Evolutionary conservation across 345 rosid genomes (phyloP).

Genomic region (Angophora floribunda): DNA sequence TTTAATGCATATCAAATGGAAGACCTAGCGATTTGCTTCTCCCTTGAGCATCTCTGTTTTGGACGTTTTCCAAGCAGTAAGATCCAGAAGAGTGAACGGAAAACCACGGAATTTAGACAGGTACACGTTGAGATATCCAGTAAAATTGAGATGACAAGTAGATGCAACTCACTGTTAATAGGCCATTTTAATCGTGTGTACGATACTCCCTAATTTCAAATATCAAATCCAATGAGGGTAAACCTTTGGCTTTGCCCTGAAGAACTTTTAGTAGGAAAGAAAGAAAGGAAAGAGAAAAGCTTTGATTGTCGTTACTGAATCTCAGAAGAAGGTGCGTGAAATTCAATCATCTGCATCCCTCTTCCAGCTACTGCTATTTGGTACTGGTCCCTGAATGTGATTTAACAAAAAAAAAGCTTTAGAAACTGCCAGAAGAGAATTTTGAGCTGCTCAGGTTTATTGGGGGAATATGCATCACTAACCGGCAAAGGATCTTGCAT

Average conservation of each 20-base stretch:
- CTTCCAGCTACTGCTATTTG: conserved; percentile 87
- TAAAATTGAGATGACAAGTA: not conserved
- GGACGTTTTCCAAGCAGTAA: not conserved
- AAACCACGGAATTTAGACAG: not conserved
- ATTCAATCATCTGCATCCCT: conserved; percentile 84
- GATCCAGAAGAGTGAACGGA: not conserved
- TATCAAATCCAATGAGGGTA: not conserved
- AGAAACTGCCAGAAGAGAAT: not conserved
- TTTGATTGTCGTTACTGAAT: not conserved
- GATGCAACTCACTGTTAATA: not conserved
- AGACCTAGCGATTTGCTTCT: not conserved
- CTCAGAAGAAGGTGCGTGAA: conserved; percentile 6
- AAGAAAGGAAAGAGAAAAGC: not conserved
- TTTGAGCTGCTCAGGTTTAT: not conserved
- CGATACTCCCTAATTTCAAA: not conserved
- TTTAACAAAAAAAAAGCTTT: not conserved
- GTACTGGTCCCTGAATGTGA: conserved; percentile 42
- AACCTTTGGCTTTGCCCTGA: not conserved
- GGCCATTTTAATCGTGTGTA: not conserved
- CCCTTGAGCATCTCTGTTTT: not conserved
- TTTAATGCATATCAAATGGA: not conserved
- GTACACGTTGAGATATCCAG: not conserved
- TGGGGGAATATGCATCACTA: conserved; percentile 7
- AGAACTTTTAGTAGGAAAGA: not conserved
- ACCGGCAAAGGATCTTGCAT: conserved; percentile 67